Evolutionary conservation across 2,329 filamentous ascomycete genomes (phyloP).

Genomic region (Tympanopsis confertula): DNA sequence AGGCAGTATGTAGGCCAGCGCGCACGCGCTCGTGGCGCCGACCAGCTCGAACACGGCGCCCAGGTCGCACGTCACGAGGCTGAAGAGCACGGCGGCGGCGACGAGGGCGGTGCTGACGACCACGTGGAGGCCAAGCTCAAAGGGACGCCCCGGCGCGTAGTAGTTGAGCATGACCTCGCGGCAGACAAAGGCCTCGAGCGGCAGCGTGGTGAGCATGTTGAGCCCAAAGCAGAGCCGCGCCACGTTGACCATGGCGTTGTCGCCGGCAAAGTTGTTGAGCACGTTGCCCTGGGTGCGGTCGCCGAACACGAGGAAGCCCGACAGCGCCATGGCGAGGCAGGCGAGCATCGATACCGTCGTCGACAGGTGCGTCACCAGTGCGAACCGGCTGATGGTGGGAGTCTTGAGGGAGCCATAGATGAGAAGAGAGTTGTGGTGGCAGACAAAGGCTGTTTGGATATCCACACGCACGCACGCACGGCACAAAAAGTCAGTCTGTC

Average conservation of each 20-base stretch:
- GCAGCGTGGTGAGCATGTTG: slow-evolving; percentile 96
- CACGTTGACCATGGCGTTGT: slow-evolving; percentile 89
- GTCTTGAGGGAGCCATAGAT: slow-evolving; percentile 94
- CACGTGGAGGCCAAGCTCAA: slow-evolving; percentile 73
- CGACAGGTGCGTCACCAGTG: slow-evolving; percentile 85
- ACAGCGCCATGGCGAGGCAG: slow-evolving; percentile 76
- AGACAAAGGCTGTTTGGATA: slow-evolving; percentile 42
- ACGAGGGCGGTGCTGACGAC: slow-evolving; percentile 77
- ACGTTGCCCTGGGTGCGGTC: slow-evolving; percentile 88
- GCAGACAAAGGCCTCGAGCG: slow-evolving; percentile 94
- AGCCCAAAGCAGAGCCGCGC: slow-evolving; percentile 90
- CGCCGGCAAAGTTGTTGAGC: slow-evolving; percentile 87
- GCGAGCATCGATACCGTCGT: slow-evolving; percentile 84
- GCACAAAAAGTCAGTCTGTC: slow-evolving; percentile 1
- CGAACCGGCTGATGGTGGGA: slow-evolving; percentile 90
- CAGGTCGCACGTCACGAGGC: slow-evolving; percentile 81
- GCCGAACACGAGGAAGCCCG: slow-evolving; percentile 86
- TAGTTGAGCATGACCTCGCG: slow-evolving; percentile 93
- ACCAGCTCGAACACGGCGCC: slow-evolving; percentile 93
- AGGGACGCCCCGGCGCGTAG: slow-evolving; percentile 55
- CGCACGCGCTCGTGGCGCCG: slow-evolving; percentile 86
- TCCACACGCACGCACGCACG: slow-evolving; percentile 17
- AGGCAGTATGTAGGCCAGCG: slow-evolving; percentile 87
- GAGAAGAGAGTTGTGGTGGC: slow-evolving; percentile 88
- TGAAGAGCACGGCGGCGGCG: slow-evolving; percentile 63